A percentile compares a stretch with the other conserved stretches of the same genome.
Evolutionary conservation across 2,329 filamentous ascomycete species (phyloP).

Genomic region (Fusarium caatingaense): DNA sequence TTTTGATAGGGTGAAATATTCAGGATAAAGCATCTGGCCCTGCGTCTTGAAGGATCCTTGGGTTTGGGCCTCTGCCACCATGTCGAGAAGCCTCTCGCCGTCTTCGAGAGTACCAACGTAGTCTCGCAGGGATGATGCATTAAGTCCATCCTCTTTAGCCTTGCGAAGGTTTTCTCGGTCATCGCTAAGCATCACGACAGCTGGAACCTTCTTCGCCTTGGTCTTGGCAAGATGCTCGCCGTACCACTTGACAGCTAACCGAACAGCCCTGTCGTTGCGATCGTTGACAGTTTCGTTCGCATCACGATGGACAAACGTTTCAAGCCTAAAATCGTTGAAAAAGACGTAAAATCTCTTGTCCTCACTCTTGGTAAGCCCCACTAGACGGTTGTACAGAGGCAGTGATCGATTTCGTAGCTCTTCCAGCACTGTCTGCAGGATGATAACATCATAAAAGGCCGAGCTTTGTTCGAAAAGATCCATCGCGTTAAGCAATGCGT

Average conservation of each 20-base stretch:
- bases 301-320: conserved; percentile 84
- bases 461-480: conserved; percentile 93
- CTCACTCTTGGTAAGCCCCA: conserved; percentile 91
- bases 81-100: conserved; percentile 86
- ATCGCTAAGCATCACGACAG: conserved; percentile 93
- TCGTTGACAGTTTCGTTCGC: conserved; percentile 92
- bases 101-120: conserved; percentile 90
- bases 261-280: conserved; percentile 91
- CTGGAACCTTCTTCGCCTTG: conserved; percentile 71
- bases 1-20: conserved; percentile 89
- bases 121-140: conserved; percentile 74
- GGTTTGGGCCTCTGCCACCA: conserved; percentile 86
- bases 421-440: conserved; percentile 95
- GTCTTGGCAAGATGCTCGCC: conserved; percentile 78
- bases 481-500: conserved; percentile 95
- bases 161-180: conserved; percentile 89
- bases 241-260: conserved; percentile 91
- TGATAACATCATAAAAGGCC: conserved; percentile 95
- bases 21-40: conserved; percentile 81
- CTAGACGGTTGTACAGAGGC: conserved; percentile 92
- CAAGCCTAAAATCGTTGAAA: conserved; percentile 96
- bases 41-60: conserved; percentile 72
- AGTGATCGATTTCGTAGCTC: conserved; percentile 94
- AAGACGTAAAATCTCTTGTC: conserved; percentile 99
- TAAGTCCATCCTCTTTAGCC: conserved; percentile 79